Base-by-base conservation (phyloP, 352 stramenopile genomes). In the Halophytophthora polymorphica region DNA sequence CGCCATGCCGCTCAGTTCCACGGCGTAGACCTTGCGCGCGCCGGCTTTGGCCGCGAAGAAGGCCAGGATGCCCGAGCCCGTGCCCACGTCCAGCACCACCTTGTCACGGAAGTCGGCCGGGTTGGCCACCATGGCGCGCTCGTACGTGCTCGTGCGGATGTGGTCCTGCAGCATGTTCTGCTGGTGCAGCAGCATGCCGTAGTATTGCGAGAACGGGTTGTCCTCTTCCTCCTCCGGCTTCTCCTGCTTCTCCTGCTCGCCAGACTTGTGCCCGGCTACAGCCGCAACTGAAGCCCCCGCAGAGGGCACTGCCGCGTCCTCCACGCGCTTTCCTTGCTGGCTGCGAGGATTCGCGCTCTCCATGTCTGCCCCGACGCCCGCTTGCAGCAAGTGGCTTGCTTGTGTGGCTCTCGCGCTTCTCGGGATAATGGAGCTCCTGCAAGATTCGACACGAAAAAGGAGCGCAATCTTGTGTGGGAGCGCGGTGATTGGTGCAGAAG, bases 141-240 rank as follows among this genome's bases (percentile, higher is more conserved):
- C 95, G 77, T 99, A 99, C 6, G 97, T 97, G 44, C 96, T 96
- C 69, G 98, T 99, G 33, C 98, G 93, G 51, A 98, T 94, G 61
- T 98, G 89, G 73, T 99, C 98, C 54, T 98, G 97, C 15, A 99
- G 84, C 98, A 99, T 99, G 72, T 99, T 98, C 65, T 99, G 98
- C 66, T 99, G 98, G 73, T 99, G 98, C 48, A 94, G 60, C n/a
- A 97, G 80, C 86, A 96, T 92, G 14, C 89, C 89, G 61, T 98
- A 98, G 66, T 96, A 97, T 68, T 96, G 81, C 39, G 90, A 97
- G 66, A 97, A 98, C 41, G 90, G 90, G 68, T 98, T 96, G 48
- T 88, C 70, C 15, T 89, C 79, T 2, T 90, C 77, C 19, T 73
- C 59, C 2, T 74, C 61, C 10, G 51, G 29, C 10, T 8, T 42